Conservation (phyloP, 257 asterid species). For the Ajuga chamaepitys region DNA sequence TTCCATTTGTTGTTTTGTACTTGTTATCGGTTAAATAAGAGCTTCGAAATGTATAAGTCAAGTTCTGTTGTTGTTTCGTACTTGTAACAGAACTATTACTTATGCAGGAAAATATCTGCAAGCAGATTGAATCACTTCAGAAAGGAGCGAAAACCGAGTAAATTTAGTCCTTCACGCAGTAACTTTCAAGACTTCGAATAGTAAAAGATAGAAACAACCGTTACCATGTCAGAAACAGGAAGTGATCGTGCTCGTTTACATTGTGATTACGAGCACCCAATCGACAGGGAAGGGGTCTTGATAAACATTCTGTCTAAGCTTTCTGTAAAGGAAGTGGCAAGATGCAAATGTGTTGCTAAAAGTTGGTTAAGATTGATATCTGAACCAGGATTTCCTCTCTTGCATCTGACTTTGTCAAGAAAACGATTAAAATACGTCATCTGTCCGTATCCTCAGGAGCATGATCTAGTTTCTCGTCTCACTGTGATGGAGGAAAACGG, state of each 20-base stretch:
- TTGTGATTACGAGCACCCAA: background rate
- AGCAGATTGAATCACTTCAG: background rate
- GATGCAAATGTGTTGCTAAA: slow-evolving; percentile 21
- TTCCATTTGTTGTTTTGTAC: background rate
- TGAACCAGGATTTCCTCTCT: slow-evolving; percentile 6
- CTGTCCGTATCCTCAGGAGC: slow-evolving; percentile 9
- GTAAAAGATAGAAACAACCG: slow-evolving; percentile 1
- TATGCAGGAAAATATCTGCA: slow-evolving; percentile 6
- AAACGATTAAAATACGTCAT: slow-evolving; percentile 13
- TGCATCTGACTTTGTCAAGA: slow-evolving; percentile 15
- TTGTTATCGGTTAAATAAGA: background rate
- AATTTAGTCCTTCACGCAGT: background rate
- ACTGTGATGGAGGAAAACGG: slow-evolving; percentile 22
- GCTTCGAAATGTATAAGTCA: too few relatives aligned
- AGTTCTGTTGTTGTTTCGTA: background rate
- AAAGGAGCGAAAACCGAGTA: background rate
- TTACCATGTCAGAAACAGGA: slow-evolving; percentile 16
- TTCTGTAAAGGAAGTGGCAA: slow-evolving; percentile 8
- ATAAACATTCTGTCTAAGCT: slow-evolving; percentile 18
- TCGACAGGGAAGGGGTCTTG: slow-evolving; percentile 17
- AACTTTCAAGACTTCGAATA: background rate
- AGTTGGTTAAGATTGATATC: slow-evolving; percentile 17
- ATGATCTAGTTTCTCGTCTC: background rate
- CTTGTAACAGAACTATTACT: background rate
- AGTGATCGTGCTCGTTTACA: background rate